phyloP scores from a whole-genome alignment of 192 early-diverging fungal species.

The Glomus cerebriforme region DNA sequence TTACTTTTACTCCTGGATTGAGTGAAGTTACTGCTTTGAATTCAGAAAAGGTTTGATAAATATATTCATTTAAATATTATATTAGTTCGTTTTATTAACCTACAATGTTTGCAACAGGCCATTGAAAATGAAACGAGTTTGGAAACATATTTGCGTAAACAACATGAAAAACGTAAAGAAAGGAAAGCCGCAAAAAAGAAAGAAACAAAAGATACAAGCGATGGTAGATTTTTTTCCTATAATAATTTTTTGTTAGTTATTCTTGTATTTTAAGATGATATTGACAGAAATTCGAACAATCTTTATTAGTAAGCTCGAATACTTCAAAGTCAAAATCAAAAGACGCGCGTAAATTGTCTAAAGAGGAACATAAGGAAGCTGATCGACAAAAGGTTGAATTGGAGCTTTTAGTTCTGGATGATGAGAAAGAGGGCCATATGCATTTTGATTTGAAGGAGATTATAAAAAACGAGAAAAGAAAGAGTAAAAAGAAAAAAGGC shows the following conservation, averaged over 20 bases:
- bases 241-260: neutral
- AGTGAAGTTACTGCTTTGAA: conserved; percentile 69
- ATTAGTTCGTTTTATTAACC: neutral
- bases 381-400: conserved; percentile 75
- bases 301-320: conserved; percentile 47
- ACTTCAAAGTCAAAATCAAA: conserved; percentile 37
- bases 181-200: conserved; percentile 55
- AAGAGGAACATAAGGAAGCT: conserved; percentile 57
- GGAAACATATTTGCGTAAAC: conserved; percentile 78
- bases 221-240: neutral
- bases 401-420: conserved; percentile 79
- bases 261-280: conserved; percentile 43
- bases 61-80: neutral
- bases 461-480: conserved; percentile 80
- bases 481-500: conserved; percentile 54
- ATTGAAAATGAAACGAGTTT: conserved; percentile 83
- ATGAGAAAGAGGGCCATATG: conserved; percentile 57
- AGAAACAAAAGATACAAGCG: conserved; percentile 32
- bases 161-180: conserved; percentile 75
- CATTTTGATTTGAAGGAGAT: conserved; percentile 91
- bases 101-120: conserved; percentile 35
- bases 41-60: conserved; percentile 35
- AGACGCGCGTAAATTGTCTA: conserved; percentile 58
- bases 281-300: neutral
- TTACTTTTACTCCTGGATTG: conserved; percentile 92